Percentiles rank a stretch among this genome's conserved stretches.
Conservation (phyloP, 2,329 filamentous ascomycete genomes). For the Xylariaceae sp. region DNA sequence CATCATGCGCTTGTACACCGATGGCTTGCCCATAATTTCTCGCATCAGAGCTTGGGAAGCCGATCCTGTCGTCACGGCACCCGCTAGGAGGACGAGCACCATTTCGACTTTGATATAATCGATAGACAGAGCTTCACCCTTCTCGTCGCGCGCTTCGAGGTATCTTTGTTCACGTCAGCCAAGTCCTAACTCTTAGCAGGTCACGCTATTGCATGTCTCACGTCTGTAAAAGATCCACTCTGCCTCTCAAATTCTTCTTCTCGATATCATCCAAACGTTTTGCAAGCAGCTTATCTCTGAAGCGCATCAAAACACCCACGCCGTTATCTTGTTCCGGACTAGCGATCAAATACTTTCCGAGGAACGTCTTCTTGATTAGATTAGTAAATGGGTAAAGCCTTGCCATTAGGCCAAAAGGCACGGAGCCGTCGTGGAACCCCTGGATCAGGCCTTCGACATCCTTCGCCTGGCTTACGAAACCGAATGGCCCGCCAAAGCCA, state of each 20-base stretch:
- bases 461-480: conserved; percentile 57
- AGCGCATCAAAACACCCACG: conserved; percentile 62
- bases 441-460: conserved; percentile 61
- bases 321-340: conserved; percentile 58
- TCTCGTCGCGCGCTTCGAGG: conserved; percentile 50
- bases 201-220: conserved; percentile 27
- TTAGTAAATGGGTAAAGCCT: conserved; percentile 60
- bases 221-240: conserved; percentile 61
- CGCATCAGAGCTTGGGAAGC: conserved; percentile 55
- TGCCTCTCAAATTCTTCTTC: conserved; percentile 48
- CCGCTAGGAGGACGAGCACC: conserved; percentile 56
- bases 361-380: conserved; percentile 59
- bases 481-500: conserved; percentile 61
- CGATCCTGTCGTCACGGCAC: conserved; percentile 59
- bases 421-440: conserved; percentile 59
- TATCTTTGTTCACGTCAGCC: no score
- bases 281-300: conserved; percentile 59
- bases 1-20: conserved; percentile 53
- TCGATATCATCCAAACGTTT: conserved; percentile 55
- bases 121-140: conserved; percentile 52
- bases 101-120: conserved; percentile 61
- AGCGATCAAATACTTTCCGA: conserved; percentile 59
- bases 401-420: conserved; percentile 57
- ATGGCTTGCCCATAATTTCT: conserved; percentile 47
- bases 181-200: no score